Base-by-base conservation (phyloP, 2,329 filamentous ascomycete genomes). In the Fusarium sp. region DNA sequence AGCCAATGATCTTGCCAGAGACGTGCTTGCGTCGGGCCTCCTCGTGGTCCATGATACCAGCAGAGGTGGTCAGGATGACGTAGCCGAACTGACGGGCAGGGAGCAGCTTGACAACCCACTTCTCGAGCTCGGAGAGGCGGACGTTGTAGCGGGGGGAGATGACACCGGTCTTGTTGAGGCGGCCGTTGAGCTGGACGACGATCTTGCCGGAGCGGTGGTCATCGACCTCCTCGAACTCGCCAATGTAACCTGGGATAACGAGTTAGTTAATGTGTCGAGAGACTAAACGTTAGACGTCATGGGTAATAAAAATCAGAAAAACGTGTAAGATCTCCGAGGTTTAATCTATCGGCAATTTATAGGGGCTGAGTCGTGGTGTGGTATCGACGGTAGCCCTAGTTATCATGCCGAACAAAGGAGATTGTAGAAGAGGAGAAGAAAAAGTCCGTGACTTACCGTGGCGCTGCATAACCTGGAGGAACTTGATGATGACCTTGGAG, bases 151-250 rank as follows among this genome's bases (percentile, higher is more conserved):
- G 94, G 86, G 97, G 97, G 79, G 93, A 97, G 92, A 99, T 99
- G 89, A 98, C 96, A 91, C 96, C 97, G 78, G 94, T 97, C 93
- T 98, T 98, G 94, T 98, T 98, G 87, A 98, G 92, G 81, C 95
- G 97, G 87, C 97, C 97, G 89, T 98, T 99, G 80, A 99, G 93
- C 92, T 99, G 97, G 84, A 99, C 97, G 82, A 99, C 95, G 78
- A 99, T 98, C 93, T 99, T 99, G 92, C 97, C 97, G 84, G 95
- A 97, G 86, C 97, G 95, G 93, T 99, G 97, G 90, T 99, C 95
- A 82, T 99, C 97, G 80, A 99, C 93, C 89, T 98, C 95, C 91
- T 99, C 97, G 87, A 98, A 99, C 89, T 98, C 96, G 87, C 95
- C 95, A 86, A 98, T 98, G 91, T 98, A 98, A 83, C 96, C 96